Evolutionary conservation across 1,284 basidiomycete species (phyloP), one percentile per base, ranked within the genome.

Genomic region (Meira nashicola): DNA sequence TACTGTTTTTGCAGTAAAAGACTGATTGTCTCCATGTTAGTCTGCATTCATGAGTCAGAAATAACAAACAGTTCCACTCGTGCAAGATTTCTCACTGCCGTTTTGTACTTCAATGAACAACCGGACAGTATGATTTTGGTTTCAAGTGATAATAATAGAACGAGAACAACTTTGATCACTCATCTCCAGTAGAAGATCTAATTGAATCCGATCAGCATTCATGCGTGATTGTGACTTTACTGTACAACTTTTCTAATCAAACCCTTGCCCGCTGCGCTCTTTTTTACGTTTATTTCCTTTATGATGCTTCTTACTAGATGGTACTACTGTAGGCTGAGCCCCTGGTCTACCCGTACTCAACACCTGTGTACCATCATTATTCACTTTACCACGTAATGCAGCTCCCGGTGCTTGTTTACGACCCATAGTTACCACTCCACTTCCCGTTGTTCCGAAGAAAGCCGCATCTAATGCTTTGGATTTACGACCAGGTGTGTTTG

Each of bases 301-400:
- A 82, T 90, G 89, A 71, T 89, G 87, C 78, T 92, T 93, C 82
- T 95, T 96, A 19, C 85, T 84, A 9, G 79, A 76, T 61, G 66
- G 46, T 3, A 15, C 47, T 10, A 39, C 40, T 39, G 53, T 56
- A 56, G 37, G 74, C 72, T 54, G 53, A 60, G 21, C 15, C 54
- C 41, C 21, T 75, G 65, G 43, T 82, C 81, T 21, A 77, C 82
- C 17, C 80, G 81, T 52, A 54, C 46, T 60, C 55, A 46, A 54
- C 61, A 37, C 56, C 84, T 67, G n/a, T 12, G 51, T 59, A 7
- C 72, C 72, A 46, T 74, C 72, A 41, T 66, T 60, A 2, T 61
- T 68, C 21, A 74, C 55, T 39, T 65, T 58, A 1, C 68, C 68
- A 40, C 63, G 55, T n/a, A 73, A 61, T 14, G 25, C 46, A 3